Evolutionary conservation across 352 stramenopile genomes (phyloP).

Genomic region (Phytophthora citricola): DNA sequence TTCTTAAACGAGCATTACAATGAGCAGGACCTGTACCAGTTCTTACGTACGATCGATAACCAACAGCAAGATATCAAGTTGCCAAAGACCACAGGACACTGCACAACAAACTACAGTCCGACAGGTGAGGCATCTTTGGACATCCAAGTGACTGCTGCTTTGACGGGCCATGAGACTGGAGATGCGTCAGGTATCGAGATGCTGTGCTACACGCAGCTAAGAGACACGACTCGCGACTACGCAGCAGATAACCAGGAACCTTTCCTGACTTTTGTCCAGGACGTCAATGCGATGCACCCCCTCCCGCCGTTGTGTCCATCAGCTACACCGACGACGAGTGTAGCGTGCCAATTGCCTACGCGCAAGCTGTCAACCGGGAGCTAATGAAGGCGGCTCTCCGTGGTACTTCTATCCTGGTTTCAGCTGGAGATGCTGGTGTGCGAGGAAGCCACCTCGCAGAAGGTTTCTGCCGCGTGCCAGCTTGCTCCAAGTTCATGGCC

Average conservation of each 20-base stretch:
- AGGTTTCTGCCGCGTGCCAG: conserved; percentile 47
- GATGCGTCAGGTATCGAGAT: conserved; percentile 50
- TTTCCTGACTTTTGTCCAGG: conserved; percentile 76
- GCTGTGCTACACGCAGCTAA: conserved; percentile 65
- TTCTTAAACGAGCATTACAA: conserved; percentile 80
- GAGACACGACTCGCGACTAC: conserved; percentile 52
- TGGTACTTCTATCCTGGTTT: conserved; percentile 73
- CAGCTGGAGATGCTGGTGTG: conserved; percentile 68
- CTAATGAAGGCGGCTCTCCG: conserved; percentile 77
- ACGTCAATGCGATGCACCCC: conserved; percentile 73
- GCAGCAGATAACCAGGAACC: conserved; percentile 82
- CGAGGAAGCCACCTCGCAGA: conserved; percentile 58
- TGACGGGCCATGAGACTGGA: conserved; percentile 50
- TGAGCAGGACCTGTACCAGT: conserved; percentile 58
- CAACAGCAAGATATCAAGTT: conserved; percentile 14
- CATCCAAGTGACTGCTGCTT: conserved; percentile 57
- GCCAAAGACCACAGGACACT: conserved; percentile 50
- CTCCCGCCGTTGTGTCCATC: conserved; percentile 74
- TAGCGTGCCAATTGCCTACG: conserved; percentile 61
- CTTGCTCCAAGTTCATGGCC: conserved; percentile 60
- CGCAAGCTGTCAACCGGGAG: conserved; percentile 67
- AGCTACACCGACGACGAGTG: conserved; percentile 89
- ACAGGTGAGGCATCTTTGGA: conserved; percentile 81
- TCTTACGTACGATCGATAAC: conserved; percentile 36
- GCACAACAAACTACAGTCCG: conserved; percentile 32